Base-by-base conservation (phyloP, 129 eudicot genomes). In the Pittosporum tobira region DNA sequence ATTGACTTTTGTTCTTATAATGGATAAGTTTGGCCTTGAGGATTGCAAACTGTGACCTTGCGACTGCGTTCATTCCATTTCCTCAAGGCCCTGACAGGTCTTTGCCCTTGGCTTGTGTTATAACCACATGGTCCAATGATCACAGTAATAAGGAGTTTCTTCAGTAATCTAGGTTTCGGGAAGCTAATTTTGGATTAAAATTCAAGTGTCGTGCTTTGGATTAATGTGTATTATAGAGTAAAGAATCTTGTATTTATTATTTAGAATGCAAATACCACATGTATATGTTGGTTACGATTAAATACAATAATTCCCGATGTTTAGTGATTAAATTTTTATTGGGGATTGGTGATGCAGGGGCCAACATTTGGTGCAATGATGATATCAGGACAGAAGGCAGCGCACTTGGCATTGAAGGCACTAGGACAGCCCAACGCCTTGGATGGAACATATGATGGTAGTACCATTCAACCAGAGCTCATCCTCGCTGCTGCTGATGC, bases 341-440 rank as follows among this genome's bases (percentile, higher is more conserved):
- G 0, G 2, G 9, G 25, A 3, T 54, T 54, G 16, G 19, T 4
- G 1, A 53, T 53, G 59, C 43, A 55, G 60, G 60, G 60, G 31
- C 60, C 60, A 9, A 55, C 60, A 29, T 55, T 31, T 19, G 60
- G 60, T 29, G 60, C 44, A 19, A 55, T 55, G 60, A 55, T 55
- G 60, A 55, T 55, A n/a, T 55, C 60, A 9, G 60, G 60, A 37
- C 60, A 55, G 60, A 55, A 55, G 60, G 60, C 60, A 55, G 60
- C 60, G 4, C 60, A 55, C 44, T 31, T 55, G 44, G 60, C 60
- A 55, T 14, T 55, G 3, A 55, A 31, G 60, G 60, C 60, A 31
- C 60, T 55, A 28, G 60, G 60, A 30, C 60, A 55, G 12, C 60
- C 60, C 24, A 55, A 55, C 7, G 44, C 5, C 60, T 19, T 55